Percentiles rank a stretch among this genome's conserved stretches.
Evolutionary conservation across 495 filamentous ascomycete genomes (phyloP).

Genomic region (Arthonia radiata): DNA sequence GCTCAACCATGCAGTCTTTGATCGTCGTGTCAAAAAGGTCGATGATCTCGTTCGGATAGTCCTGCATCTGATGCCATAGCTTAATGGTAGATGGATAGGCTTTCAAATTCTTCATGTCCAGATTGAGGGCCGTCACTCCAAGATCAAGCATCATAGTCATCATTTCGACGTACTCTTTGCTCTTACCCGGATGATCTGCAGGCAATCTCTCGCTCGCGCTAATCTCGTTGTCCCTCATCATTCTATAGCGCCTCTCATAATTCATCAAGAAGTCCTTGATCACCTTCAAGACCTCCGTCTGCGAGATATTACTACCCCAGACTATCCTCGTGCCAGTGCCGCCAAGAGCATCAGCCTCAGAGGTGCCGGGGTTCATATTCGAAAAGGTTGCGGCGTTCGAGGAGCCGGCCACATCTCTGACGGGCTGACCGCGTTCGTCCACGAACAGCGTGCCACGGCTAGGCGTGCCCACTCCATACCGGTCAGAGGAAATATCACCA

Average conservation of each 20-base stretch:
- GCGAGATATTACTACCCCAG: conserved; percentile 93
- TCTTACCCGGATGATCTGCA: conserved; percentile 27
- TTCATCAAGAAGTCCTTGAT: conserved; percentile 83
- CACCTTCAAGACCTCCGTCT: conserved; percentile 59
- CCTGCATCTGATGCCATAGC: conserved; percentile 81
- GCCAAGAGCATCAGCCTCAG: conserved; percentile 70
- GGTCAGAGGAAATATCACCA: conserved; percentile 62
- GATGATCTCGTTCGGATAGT: conserved; percentile 86
- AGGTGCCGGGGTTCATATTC: conserved; percentile 66
- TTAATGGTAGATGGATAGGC: conserved; percentile 79
- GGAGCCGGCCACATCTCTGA: conserved; percentile 23
- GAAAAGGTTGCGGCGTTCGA: conserved; percentile 73
- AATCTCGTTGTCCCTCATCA: conserved; percentile 64
- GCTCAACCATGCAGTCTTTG: conserved; percentile 79
- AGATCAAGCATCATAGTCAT: conserved; percentile 75
- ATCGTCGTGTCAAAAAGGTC: conserved; percentile 87
- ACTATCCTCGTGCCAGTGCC: conserved; percentile 60
- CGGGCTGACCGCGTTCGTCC: conserved; percentile 53
- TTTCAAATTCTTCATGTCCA: conserved; percentile 76
- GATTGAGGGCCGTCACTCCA: conserved; percentile 56
- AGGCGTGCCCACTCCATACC: conserved; percentile 36
- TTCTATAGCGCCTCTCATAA: conserved; percentile 75
- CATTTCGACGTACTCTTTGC: conserved; percentile 61
- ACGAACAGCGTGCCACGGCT: conserved; percentile 46
- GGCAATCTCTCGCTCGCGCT: conserved; percentile 37